Evolutionary conservation across 305 asterid species (phyloP).

Genomic region (Fraxinus velutina): DNA sequence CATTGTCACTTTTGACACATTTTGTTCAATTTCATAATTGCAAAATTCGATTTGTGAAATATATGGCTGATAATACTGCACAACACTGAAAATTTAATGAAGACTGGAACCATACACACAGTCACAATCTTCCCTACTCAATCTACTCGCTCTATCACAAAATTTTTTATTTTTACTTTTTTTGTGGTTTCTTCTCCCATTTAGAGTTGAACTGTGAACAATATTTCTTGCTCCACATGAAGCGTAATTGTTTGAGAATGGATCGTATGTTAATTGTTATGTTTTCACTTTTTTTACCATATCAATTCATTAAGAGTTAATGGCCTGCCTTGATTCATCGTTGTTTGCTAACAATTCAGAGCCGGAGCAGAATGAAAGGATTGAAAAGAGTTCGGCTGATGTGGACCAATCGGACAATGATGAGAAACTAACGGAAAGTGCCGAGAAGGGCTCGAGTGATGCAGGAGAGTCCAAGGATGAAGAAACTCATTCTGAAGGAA

Average conservation of each 20-base stretch:
- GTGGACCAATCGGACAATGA: conserved; percentile 41
- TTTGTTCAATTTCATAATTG: neutral
- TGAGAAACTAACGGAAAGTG: conserved; percentile 41
- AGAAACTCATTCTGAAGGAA: conserved; percentile 50
- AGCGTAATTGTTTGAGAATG: neutral
- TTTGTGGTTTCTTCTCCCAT: neutral
- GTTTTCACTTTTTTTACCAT: neutral
- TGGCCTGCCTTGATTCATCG: conserved; percentile 15
- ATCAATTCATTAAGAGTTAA: neutral
- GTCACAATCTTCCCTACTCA: neutral
- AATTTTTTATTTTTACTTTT: neutral
- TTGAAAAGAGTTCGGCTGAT: conserved; percentile 32
- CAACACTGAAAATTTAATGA: neutral
- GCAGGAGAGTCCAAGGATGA: conserved; percentile 51
- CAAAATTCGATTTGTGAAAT: neutral
- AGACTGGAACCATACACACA: neutral
- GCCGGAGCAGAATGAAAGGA: conserved; percentile 40
- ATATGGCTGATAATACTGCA: neutral
- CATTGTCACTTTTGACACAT: neutral
- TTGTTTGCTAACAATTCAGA: conserved; percentile 37
- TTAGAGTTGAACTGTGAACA: neutral
- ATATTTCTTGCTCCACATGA: neutral
- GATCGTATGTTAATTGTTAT: neutral
- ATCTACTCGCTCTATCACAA: neutral
- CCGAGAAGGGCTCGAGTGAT: conserved; percentile 40